A percentile compares a stretch with the other conserved stretches of the same genome.
phyloP scores from a whole-genome alignment of 2,329 filamentous ascomycete genomes.

The Fusarium falciforme region DNA sequence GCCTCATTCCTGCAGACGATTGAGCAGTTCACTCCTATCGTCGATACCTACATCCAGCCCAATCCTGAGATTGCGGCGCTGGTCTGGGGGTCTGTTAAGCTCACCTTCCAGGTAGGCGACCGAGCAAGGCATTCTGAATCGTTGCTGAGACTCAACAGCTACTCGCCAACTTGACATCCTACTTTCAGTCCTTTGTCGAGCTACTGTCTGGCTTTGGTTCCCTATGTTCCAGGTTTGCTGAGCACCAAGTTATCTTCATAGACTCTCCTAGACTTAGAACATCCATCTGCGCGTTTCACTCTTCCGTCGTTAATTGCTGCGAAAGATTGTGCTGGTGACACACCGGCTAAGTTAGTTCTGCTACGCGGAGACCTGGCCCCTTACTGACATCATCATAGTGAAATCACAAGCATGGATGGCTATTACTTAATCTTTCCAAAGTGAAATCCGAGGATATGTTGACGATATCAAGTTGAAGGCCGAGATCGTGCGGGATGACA shows the following conservation, averaged over 20 bases:
- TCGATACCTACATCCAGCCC: slow-evolving; percentile 17
- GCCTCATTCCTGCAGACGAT: slow-evolving; percentile 26
- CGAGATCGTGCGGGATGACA: not conserved
- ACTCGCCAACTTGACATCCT: slow-evolving; percentile 32
- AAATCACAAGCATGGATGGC: slow-evolving; percentile 8
- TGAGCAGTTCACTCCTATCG: slow-evolving; percentile 18
- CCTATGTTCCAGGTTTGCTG: not conserved
- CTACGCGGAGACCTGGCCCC: accelerated
- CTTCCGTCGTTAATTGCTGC: slow-evolving; percentile 12
- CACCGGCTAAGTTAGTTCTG: slow-evolving; percentile 3
- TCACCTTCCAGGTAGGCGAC: slow-evolving; percentile 30
- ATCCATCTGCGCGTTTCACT: slow-evolving; percentile 15
- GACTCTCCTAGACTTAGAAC: not conserved
- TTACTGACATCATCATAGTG: not conserved
- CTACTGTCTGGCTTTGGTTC: slow-evolving; percentile 17
- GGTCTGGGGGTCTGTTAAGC: slow-evolving; percentile 18
- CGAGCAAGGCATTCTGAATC: not conserved
- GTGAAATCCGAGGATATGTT: slow-evolving; percentile 12
- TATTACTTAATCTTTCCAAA: slow-evolving; percentile 19
- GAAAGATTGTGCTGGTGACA: not conserved
- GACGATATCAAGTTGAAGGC: slow-evolving; percentile 23
- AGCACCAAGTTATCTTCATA: slow-evolving; percentile 18
- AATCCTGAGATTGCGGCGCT: slow-evolving; percentile 18
- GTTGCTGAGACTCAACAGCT: not conserved
- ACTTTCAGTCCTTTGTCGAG: slow-evolving; percentile 32